A percentile compares a stretch with the other conserved stretches of the same genome.
Evolutionary conservation across 441 rosid genomes (phyloP).

Genomic region (Manihot esculenta): DNA sequence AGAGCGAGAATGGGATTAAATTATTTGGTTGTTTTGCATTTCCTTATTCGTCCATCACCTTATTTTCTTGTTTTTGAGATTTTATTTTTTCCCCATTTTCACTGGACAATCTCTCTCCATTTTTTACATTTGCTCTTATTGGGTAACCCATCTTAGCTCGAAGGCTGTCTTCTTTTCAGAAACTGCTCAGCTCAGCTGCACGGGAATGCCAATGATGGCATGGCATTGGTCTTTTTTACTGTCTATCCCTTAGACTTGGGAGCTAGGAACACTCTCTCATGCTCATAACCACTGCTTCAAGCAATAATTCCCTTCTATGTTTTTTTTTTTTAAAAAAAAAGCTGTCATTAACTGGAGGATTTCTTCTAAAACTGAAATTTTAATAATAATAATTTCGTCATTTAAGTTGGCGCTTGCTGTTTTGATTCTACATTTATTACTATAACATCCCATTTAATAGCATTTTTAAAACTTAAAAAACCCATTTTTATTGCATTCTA

Average conservation of each 20-base stretch:
- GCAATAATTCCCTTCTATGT: too few relatives aligned
- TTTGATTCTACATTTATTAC: not conserved
- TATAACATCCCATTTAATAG: too few relatives aligned
- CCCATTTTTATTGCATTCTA: too few relatives aligned
- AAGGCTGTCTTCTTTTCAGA: not conserved
- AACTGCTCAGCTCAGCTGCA: not conserved
- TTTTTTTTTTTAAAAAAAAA: too few relatives aligned
- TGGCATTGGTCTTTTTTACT: not conserved
- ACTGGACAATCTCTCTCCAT: not conserved
- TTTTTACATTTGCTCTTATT: not conserved
- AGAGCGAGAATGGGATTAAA: not conserved
- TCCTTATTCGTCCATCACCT: too few relatives aligned
- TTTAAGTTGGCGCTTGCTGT: not conserved
- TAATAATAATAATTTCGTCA: not conserved
- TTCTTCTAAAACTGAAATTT: not conserved
- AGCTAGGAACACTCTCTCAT: not conserved
- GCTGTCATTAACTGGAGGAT: not conserved
- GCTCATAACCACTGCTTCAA: not conserved
- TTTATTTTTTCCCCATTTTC: not conserved
- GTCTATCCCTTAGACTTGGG: not conserved
- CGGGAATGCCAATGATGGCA: not conserved
- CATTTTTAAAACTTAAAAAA: too few relatives aligned
- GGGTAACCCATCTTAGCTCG: not conserved
- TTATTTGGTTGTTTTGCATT: not conserved
- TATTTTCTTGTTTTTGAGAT: not conserved